Conservation (phyloP, 345 rosid genomes). For the Ceriops decandra region DNA sequence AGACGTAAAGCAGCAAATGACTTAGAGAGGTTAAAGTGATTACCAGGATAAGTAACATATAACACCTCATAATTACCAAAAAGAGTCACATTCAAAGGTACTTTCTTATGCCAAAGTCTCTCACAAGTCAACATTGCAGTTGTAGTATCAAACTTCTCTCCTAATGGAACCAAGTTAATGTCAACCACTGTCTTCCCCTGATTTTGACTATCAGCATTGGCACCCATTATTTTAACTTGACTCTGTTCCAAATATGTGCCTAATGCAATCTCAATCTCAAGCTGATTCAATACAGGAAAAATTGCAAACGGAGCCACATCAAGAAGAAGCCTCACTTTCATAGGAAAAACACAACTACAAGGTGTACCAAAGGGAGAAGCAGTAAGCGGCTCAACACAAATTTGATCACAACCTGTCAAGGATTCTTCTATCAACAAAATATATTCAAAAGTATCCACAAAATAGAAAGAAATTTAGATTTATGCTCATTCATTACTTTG, state of each 20-base stretch:
- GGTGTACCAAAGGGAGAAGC: slow-evolving; percentile 88
- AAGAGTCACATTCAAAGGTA: slow-evolving; percentile 65
- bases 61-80: slow-evolving; percentile 82
- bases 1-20: slow-evolving; percentile 16
- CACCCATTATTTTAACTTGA: slow-evolving; percentile 99
- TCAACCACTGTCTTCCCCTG: slow-evolving; percentile 87
- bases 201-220: slow-evolving; percentile 83
- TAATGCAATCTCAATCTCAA: slow-evolving; percentile 92
- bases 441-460: slow-evolving; percentile 3
- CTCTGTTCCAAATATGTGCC: slow-evolving; percentile 94
- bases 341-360: slow-evolving; percentile 95
- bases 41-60: slow-evolving; percentile 86
- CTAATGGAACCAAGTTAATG: slow-evolving; percentile 90
- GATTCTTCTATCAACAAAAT: slow-evolving; percentile 21
- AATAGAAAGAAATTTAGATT: slow-evolving; percentile 7
- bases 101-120: slow-evolving; percentile 67
- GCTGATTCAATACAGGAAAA: slow-evolving; percentile 81
- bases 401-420: slow-evolving; percentile 82
- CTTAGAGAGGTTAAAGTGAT: slow-evolving; percentile 15
- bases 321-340: slow-evolving; percentile 88
- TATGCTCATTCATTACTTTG: slow-evolving; percentile 40
- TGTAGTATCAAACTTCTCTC: slow-evolving; percentile 95
- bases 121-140: slow-evolving; percentile 79
- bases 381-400: slow-evolving; percentile 86
- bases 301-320: slow-evolving; percentile 74